phyloP scores from a whole-genome alignment of 2,329 filamentous ascomycete genomes.

The Microsporum ferrugineum region DNA sequence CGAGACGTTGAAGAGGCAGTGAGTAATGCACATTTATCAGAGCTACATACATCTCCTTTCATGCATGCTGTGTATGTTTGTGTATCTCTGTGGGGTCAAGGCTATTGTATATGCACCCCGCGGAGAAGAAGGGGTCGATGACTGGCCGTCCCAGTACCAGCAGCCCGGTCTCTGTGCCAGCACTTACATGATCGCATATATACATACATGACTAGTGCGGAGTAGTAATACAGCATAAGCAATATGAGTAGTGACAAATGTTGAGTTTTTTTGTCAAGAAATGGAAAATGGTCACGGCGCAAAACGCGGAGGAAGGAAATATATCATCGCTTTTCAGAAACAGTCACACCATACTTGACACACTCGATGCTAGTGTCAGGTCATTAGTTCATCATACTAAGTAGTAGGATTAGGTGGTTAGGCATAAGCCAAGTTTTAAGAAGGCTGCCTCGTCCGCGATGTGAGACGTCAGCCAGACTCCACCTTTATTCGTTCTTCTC shows the following conservation, averaged over 20 bases:
- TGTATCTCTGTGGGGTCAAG: too few species aligned
- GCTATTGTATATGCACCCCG: neutral
- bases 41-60: neutral
- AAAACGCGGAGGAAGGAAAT: neutral
- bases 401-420: neutral
- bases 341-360: neutral
- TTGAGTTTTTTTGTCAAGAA: neutral
- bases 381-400: neutral
- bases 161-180: neutral
- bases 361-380: neutral
- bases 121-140: neutral
- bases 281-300: neutral
- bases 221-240: neutral
- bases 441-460: neutral
- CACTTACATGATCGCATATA: neutral
- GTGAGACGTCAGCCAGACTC: neutral
- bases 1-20: constrained; percentile 18
- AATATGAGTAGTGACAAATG: neutral
- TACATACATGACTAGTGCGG: neutral
- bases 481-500: neutral
- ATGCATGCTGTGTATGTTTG: too few species aligned
- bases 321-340: neutral
- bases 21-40: neutral
- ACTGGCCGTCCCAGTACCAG: neutral
- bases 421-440: neutral